These are phyloP conservation scores for Cucumis sativus DNA, from an alignment of 306 rosid genomes.

Conservation along the genomic window Cucumber_9930_V3 NC_026659.2:11911001-11911500, in stretches of 20 bases:
- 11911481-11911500: too few species aligned
- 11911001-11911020: slow-evolving; percentile 41
- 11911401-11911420: slow-evolving; percentile 23
- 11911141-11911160: background rate
- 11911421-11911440: slow-evolving; percentile 36
- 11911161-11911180: background rate
- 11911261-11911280: background rate
- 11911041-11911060: slow-evolving; percentile 36
- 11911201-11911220: background rate
- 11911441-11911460: slow-evolving; percentile 36
- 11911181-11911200: background rate
- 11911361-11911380: background rate
- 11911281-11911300: background rate
- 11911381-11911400: background rate
- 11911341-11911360: background rate
- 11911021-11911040: slow-evolving; percentile 40
- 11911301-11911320: background rate
- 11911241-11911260: background rate
- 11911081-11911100: background rate
- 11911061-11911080: slow-evolving; percentile 14
- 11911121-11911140: too few species aligned
- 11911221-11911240: background rate
- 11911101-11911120: background rate
- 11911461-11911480: slow-evolving; percentile 17
- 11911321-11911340: too few species aligned